Evolutionary conservation across 306 rosid genomes (phyloP), one percentile per base, ranked within the genome.

Genomic region (Cicer arietinum): DNA sequence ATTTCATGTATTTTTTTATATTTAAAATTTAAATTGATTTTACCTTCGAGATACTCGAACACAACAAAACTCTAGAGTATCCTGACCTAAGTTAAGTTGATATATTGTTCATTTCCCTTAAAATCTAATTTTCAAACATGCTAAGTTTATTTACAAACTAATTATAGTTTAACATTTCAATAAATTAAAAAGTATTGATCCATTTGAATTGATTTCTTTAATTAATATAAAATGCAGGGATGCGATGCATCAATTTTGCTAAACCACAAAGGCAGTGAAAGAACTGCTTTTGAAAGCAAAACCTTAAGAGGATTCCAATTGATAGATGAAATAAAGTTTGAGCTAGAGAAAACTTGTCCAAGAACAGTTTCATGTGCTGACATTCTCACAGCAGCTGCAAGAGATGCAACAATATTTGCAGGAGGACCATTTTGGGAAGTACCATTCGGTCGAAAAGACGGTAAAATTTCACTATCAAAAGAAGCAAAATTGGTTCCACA

Each of bases 371-470:
- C 98, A 12, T 94, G 94, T 70, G 87, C 98, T 44, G 98, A 94
- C 81, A 88, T 94, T 72, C 89, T 94, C 64, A 86, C 98, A 0
- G 89, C 94, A 0, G 96, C 90, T 6, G 88, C 97, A 9, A 90
- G 97, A 82, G 98, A 94, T 56, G 98, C 97, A 57, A 90, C 97
- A 6, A 76, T 94, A 43, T 8, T 86, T 1, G 94, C 92, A 0
- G 97, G 96, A 43, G 98, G 96, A 1, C 98, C 98, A 0, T 94
- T 94, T 69, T 94, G 98, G 98, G 91, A 91, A 77, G 96, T 94
- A 45, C 96, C 91, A 20, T 85, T 88, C 3, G 97, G 97, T 14
- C 83, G 98, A 0, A 85, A 63, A 81, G 98, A 94, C 7, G 98
- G 98, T 0, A 82, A 56, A 30, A 41, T 88, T 39, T 90, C 97